A percentile compares a stretch with the other conserved stretches of the same genome.
Conservation (phyloP, 768 basidiomycete species). For the Ramaria rubella region DNA sequence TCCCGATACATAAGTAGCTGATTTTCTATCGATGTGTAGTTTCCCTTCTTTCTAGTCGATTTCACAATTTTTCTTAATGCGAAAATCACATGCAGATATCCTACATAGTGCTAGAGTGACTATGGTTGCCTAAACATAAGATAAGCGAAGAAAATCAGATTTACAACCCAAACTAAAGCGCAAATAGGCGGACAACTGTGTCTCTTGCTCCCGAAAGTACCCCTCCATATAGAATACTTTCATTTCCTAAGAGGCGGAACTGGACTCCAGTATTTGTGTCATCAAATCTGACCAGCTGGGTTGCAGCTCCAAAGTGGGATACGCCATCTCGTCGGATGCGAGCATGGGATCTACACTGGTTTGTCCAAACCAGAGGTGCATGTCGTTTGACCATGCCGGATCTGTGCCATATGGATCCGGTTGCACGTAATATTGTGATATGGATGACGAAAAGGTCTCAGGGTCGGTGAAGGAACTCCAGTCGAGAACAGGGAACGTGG, state of each 20-base stretch:
- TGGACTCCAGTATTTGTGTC: background rate
- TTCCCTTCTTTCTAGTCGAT: background rate
- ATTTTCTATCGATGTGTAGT: background rate
- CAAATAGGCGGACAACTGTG: too few relatives aligned
- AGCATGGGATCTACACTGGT: too few relatives aligned
- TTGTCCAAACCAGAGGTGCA: too few relatives aligned
- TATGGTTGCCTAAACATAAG: background rate
- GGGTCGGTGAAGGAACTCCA: background rate
- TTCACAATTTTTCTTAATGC: background rate
- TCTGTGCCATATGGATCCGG: background rate
- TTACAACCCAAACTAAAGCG: too few relatives aligned
- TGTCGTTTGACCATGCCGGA: background rate
- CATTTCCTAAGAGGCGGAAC: background rate
- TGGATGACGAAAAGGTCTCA: background rate
- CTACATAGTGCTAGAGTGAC: background rate
- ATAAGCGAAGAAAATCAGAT: too few relatives aligned
- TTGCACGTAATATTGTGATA: background rate
- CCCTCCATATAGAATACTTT: too few relatives aligned
- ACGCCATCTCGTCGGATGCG: background rate
- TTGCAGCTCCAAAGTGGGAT: background rate
- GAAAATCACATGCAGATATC: background rate
- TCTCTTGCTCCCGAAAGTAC: too few relatives aligned
- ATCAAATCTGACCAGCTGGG: background rate
- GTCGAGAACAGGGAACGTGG: background rate
- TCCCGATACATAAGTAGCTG: background rate